Percentiles rank a stretch among this genome's conserved stretches.
These are phyloP conservation scores for Smittium culicis DNA, from an alignment of 371 early-diverging fungal genomes.

Conservation along the genomic window DNA sequence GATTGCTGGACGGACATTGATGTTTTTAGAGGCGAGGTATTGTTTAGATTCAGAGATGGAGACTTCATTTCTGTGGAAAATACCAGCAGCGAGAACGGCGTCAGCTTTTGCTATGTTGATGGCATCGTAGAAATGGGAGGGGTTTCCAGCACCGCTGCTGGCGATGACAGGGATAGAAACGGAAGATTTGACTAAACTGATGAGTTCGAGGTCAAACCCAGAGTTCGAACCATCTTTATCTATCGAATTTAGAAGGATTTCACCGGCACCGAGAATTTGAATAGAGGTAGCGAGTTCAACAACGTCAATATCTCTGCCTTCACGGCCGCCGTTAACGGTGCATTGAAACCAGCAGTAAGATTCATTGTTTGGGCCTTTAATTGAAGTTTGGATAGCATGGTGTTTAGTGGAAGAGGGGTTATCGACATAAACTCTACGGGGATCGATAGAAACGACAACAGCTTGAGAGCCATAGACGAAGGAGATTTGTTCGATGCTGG, in stretches of 20 bases:
- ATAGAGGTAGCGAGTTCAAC: slow-evolving; percentile 74
- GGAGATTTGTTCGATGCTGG: slow-evolving; percentile 87
- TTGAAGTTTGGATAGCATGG: slow-evolving; percentile 48
- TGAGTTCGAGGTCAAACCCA: slow-evolving; percentile 81
- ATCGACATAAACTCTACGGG: slow-evolving; percentile 79
- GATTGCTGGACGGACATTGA: not conserved
- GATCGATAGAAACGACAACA: slow-evolving; percentile 96
- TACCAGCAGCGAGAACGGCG: slow-evolving; percentile 93
- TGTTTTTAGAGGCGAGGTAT: slow-evolving; percentile 34
- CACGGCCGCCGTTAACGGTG: slow-evolving; percentile 92
- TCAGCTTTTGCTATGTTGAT: slow-evolving; percentile 74
- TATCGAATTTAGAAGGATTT: slow-evolving; percentile 91
- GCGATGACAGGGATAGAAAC: slow-evolving; percentile 92
- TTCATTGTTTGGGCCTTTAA: slow-evolving; percentile 82
- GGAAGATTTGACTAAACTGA: slow-evolving; percentile 53
- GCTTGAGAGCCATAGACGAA: slow-evolving; percentile 87
- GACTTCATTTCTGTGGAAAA: slow-evolving; percentile 90
- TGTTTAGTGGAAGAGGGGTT: slow-evolving; percentile 62
- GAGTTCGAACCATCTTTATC: slow-evolving; percentile 94
- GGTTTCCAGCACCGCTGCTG: slow-evolving; percentile 79
- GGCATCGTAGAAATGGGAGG: slow-evolving; percentile 74
- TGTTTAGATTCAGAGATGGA: slow-evolving; percentile 71
- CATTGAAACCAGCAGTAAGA: slow-evolving; percentile 95
- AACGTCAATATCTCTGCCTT: slow-evolving; percentile 87
- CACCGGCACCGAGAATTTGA: slow-evolving; percentile 86